Evolutionary conservation across 2,329 filamentous ascomycete genomes (phyloP).

Genomic region (Penicillium concentricum): DNA sequence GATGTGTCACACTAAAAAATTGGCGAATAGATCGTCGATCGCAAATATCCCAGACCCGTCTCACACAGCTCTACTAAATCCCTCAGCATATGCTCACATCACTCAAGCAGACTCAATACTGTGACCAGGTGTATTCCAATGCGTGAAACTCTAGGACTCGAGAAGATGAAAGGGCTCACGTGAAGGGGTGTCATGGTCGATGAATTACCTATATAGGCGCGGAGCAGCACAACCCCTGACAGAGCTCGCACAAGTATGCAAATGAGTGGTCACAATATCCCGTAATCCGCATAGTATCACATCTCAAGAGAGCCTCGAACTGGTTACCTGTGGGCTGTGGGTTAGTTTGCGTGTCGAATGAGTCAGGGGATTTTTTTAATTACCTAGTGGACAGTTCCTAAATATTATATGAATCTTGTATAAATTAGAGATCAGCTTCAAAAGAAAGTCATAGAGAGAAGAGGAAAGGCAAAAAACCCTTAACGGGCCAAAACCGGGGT

Average conservation of each 20-base stretch:
- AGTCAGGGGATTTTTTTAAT: too few relatives aligned
- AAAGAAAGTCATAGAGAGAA: too few relatives aligned
- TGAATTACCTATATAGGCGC: background rate
- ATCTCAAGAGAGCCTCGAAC: background rate
- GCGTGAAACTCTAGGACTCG: background rate
- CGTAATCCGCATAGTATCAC: background rate
- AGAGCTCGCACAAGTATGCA: background rate
- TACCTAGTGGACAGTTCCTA: too few relatives aligned
- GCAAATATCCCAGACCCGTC: background rate
- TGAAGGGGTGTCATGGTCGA: background rate
- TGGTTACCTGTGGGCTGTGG: background rate
- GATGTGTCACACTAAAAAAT: background rate
- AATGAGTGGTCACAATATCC: background rate
- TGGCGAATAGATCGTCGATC: background rate
- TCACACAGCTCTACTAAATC: background rate
- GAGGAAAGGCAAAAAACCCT: too few relatives aligned
- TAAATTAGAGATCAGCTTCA: too few relatives aligned
- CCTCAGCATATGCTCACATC: background rate
- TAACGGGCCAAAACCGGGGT: conserved; percentile 1
- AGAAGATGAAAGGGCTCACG: background rate
- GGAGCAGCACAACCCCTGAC: background rate
- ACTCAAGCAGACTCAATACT: background rate
- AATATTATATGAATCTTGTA: too few relatives aligned
- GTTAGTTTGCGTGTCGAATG: too few relatives aligned
- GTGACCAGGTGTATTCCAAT: background rate